Evolutionary conservation across 2,329 filamentous ascomycete genomes (phyloP), one percentile per base, ranked within the genome.

Genomic region (Beauveria bassiana): DNA sequence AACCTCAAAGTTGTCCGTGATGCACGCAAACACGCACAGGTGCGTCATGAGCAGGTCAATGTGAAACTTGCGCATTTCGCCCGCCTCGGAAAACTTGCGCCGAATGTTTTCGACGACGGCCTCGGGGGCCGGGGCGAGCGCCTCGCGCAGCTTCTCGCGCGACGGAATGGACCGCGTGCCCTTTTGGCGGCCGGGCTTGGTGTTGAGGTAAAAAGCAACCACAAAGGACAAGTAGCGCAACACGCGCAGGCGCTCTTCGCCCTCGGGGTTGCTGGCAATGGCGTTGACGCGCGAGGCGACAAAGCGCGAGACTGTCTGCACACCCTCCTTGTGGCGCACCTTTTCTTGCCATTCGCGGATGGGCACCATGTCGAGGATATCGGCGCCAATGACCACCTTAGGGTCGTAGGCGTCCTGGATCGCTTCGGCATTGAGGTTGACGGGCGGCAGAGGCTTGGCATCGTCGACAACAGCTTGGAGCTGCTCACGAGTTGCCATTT

Each of bases 281-380:
- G 77, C 70, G 61, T 78, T 78, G 54, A 91, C 77, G 46, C 89
- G 84, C 59, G 78, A 75, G 1, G 88, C 86, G 5, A 92, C 86
- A 66, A 83, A 93, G 63, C 81, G 80, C 43, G 85, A 89, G 47
- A 73, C 75, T 40, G 86, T 75, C 51, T 80, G 71, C 43, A 90
- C 78, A 59, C 79, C 78, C 66, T 86, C 78, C 38, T 81, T 80
- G 26, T 81, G 79, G 67, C 81, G 81, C n/a, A 82, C 79, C 53
- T 82, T 81, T 62, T 91, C 84, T 65, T 88, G 81, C 90, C 90
- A 95, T 66, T 91, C 86, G 69, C 85, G 84, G 62, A 93, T 81
- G 12, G 86, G 84, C 8, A 95, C 79, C 14, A 84, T 76, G 57
- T 84, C 83, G 71, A 92, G 81, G 26, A 89, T 82, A 43, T 89